Conservation (phyloP, 1,139 yeast genomes). For the Zhuliangozyma blackwelliae region DNA sequence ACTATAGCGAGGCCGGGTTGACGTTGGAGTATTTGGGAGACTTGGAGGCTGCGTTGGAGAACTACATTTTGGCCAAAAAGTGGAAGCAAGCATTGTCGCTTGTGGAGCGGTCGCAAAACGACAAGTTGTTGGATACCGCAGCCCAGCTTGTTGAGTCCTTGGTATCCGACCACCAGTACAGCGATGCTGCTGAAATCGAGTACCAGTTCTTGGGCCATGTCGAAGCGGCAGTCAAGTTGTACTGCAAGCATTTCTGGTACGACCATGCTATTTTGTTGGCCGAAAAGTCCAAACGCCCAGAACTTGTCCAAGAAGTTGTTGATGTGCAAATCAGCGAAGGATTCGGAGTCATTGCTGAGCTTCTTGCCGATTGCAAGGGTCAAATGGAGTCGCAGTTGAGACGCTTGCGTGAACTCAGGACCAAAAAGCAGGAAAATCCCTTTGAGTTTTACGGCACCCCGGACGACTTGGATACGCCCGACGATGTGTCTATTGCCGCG, state of each 20-base stretch:
- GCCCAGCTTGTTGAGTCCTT: conserved; percentile 57
- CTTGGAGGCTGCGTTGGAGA: conserved; percentile 58
- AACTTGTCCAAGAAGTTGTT: conserved; percentile 53
- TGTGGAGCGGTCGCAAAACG: conserved; percentile 37
- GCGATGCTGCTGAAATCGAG: conserved; percentile 82
- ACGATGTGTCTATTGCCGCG: conserved; percentile 91
- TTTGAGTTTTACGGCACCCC: conserved; percentile 68
- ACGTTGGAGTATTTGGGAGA: conserved; percentile 68
- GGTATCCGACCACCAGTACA: conserved; percentile 66
- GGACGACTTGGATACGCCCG: conserved; percentile 75
- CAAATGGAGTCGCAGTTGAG: conserved; percentile 80
- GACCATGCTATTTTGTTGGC: conserved; percentile 75
- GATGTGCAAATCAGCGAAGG: conserved; percentile 82
- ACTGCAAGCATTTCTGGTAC: conserved; percentile 72
- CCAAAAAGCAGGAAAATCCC: conserved; percentile 80
- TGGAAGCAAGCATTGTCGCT: conserved; percentile 85
- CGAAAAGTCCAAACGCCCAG: conserved; percentile 33
- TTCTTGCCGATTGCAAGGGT: conserved; percentile 84
- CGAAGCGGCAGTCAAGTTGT: conserved; percentile 58
- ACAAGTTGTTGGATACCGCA: conserved; percentile 41
- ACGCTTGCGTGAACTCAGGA: conserved; percentile 79
- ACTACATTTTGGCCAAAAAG: conserved; percentile 62
- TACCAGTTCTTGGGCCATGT: conserved; percentile 56
- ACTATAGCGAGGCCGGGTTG: conserved; percentile 70
- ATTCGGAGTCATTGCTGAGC: conserved; percentile 81